phyloP scores from a whole-genome alignment of 441 rosid genomes.

The Adansonia rubrostipa region DNA sequence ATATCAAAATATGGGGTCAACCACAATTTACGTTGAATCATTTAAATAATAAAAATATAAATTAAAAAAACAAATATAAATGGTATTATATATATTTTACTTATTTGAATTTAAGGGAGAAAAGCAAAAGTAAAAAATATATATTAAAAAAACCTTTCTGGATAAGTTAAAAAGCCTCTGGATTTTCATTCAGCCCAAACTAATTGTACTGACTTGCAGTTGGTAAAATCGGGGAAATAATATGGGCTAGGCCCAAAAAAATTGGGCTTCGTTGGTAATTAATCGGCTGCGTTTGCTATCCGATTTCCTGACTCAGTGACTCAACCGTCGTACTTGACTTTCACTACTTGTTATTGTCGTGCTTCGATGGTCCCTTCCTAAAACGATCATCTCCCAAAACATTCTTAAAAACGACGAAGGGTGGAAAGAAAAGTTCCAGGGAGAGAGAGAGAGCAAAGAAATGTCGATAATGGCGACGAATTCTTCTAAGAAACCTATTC shows the following conservation, averaged over 20 bases:
- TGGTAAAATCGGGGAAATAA: background rate
- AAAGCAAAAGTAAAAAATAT: too few relatives aligned
- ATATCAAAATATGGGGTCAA: background rate
- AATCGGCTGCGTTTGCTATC: too few relatives aligned
- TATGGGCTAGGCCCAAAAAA: background rate
- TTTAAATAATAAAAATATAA: too few relatives aligned
- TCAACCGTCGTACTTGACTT: background rate
- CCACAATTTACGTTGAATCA: background rate
- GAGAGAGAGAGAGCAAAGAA: background rate
- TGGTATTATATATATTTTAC: too few relatives aligned
- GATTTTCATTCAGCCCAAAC: background rate
- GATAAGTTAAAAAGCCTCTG: background rate
- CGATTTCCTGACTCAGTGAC: background rate
- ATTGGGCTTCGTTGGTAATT: background rate
- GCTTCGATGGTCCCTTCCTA: background rate
- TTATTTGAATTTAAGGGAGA: too few relatives aligned
- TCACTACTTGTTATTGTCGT: background rate
- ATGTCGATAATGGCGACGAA: conserved; percentile 50
- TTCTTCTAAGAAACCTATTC: conserved; percentile 53
- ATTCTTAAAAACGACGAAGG: too few relatives aligned
- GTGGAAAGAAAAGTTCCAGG: background rate
- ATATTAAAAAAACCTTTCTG: background rate
- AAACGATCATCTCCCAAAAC: background rate
- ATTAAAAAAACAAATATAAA: too few relatives aligned
- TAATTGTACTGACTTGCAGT: background rate